A percentile compares a stretch with the other conserved stretches of the same genome.
Conservation (phyloP, 345 rosid genomes). For the Melaleuca quinquenervia region DNA sequence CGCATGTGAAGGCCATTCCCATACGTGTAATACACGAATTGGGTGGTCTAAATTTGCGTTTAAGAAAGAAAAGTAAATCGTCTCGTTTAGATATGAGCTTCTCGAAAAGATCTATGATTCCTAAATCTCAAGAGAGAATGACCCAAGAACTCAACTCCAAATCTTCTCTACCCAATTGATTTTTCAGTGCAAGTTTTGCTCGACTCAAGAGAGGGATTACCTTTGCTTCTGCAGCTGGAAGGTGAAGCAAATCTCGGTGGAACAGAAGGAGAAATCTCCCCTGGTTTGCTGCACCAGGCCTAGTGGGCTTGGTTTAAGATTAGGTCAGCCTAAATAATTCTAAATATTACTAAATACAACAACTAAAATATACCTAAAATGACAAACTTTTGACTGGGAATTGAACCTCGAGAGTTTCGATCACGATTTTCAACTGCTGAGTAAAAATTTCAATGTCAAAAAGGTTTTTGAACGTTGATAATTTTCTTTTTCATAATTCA, state of each 20-base stretch:
- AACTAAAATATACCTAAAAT: background rate
- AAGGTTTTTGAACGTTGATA: too few species aligned
- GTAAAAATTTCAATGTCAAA: too few species aligned
- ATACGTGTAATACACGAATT: background rate
- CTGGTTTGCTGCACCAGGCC: background rate
- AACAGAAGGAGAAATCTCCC: background rate
- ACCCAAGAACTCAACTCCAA: background rate
- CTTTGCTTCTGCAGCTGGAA: background rate
- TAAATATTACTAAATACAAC: background rate
- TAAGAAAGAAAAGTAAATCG: too few species aligned
- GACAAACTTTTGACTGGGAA: background rate
- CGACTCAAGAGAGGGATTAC: background rate
- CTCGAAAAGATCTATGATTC: rapidly evolving
- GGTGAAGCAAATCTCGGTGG: background rate
- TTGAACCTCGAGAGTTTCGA: background rate
- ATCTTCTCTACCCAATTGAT: background rate
- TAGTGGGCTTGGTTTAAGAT: background rate
- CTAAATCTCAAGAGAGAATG: background rate
- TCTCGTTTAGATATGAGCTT: background rate
- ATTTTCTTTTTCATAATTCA: background rate
- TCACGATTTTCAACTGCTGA: background rate
- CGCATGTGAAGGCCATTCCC: background rate
- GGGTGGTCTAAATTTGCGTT: background rate
- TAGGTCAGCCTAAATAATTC: background rate
- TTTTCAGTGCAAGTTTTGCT: background rate